Base-by-base conservation (phyloP, 805 yeast species). In the Lipomyces orientalis region DNA sequence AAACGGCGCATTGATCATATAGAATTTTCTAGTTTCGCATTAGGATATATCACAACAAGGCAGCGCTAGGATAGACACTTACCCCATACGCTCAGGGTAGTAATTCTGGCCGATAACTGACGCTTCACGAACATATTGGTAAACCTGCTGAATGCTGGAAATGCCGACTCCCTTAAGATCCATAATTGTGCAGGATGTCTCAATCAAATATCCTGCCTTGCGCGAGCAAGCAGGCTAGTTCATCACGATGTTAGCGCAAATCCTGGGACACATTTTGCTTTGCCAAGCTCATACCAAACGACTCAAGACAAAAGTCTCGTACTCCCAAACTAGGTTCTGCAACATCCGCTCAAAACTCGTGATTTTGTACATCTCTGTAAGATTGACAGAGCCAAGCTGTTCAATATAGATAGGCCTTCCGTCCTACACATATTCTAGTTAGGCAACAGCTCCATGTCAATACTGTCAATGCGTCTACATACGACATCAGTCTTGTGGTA, bases 21-120 rank as follows among this genome's bases (percentile, higher is more conserved):
- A 94, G 78, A 94, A 95, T 43, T 71, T 71, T 37, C 72, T 64
- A 54, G n/a, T n/a, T n/a, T 43, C 49, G 10, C 49, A 6, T 43
- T 43, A 43, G 35, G n/a, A 19, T 5, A 19, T 5, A 39, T n/a
- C 14, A 6, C 2, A 34, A 12, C 8, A 43, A 43, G 22, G 19
- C 22, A 14, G 7, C 10, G 22, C 16, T 12, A 59, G 5, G 10
- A 39, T 8, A 5, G 31, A 16, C 1, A 49, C 70, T 43, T 91
- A 93, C 77, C 99, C 99, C 99, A 95, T 95, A 81, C 98, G 90
- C 84, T 95, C 99, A 16, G 99, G 99, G 79, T 95, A 95, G 81
- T 91, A 94, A 82, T 95, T 91, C 83, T 95, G 99, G 67, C 98
- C 97, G 75, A 95, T 91, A 75, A 86, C 82, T 14, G 97, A 91